Evolutionary conservation across 768 basidiomycete species (phyloP).

Genomic region (Pisolithus orientalis): DNA sequence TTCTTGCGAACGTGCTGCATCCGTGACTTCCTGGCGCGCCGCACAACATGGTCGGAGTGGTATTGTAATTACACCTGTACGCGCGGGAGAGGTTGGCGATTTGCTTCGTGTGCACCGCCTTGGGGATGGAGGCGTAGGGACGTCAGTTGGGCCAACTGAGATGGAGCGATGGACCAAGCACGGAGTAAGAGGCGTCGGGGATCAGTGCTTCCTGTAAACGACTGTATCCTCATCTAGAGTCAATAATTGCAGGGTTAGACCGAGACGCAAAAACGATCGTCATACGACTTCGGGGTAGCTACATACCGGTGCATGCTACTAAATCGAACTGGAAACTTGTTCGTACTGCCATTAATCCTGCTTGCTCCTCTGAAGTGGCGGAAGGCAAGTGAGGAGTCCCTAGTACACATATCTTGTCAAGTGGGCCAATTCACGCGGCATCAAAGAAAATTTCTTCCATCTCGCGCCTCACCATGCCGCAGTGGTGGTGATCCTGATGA

Average conservation of each 20-base stretch:
- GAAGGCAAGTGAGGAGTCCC: too few species aligned
- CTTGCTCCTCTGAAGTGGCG: too few species aligned
- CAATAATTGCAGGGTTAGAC: constrained; percentile 17
- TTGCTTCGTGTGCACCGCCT: constrained; percentile 11
- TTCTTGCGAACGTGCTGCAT: constrained; percentile 48
- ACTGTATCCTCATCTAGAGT: constrained; percentile 36
- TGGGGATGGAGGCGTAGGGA: constrained; percentile 4
- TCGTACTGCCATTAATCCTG: too few species aligned
- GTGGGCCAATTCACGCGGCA: too few species aligned
- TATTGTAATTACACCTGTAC: constrained; percentile 41
- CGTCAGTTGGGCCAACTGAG: constrained; percentile 4
- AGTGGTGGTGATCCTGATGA: too few species aligned
- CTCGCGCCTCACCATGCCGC: too few species aligned
- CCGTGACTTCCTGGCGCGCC: constrained; percentile 54
- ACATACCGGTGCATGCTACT: too few species aligned
- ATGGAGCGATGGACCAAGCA: constrained; percentile 45
- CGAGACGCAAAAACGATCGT: too few species aligned
- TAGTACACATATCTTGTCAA: too few species aligned
- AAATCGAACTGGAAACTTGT: too few species aligned
- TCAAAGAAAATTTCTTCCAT: too few species aligned
- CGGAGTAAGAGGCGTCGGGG: constrained; percentile 2
- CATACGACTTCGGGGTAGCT: too few species aligned
- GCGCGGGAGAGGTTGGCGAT: constrained; percentile 1
- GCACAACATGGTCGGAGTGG: constrained; percentile 70
- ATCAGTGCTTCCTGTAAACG: constrained; percentile 32